These are phyloP conservation scores for Coleophoma eucalyptorum DNA, from an alignment of 2,329 filamentous ascomycete genomes.

Conservation along the genomic window DNA sequence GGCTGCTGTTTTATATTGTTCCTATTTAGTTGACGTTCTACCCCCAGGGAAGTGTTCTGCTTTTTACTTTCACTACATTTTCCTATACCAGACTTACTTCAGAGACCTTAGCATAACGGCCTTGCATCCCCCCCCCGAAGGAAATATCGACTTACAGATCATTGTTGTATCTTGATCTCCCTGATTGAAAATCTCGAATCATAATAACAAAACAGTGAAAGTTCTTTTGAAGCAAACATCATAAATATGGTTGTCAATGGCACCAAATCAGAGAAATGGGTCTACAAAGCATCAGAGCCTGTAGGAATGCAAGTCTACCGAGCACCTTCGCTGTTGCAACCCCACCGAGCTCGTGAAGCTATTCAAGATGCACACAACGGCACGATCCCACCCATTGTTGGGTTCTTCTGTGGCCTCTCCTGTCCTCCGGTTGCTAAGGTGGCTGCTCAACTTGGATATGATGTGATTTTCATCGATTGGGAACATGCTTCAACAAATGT, in stretches of 20 bases:
- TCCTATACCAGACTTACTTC: too few species aligned
- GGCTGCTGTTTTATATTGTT: too few species aligned
- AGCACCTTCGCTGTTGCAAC: slow-evolving; percentile 42
- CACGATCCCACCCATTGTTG: slow-evolving; percentile 39
- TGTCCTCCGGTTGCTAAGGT: slow-evolving; percentile 35
- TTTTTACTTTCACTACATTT: too few species aligned
- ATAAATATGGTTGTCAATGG: not conserved
- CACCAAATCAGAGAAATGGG: not conserved
- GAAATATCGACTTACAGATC: too few species aligned
- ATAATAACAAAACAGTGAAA: too few species aligned
- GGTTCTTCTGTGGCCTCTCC: slow-evolving; percentile 37
- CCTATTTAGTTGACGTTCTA: too few species aligned
- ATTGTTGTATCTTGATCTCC: too few species aligned
- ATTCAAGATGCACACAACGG: slow-evolving; percentile 41
- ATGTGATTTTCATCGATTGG: slow-evolving; percentile 43
- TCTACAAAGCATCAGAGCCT: not conserved
- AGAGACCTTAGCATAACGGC: too few species aligned
- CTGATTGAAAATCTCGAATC: too few species aligned
- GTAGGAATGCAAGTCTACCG: slow-evolving; percentile 37
- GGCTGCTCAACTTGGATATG: slow-evolving; percentile 38
- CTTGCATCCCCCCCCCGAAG: too few species aligned
- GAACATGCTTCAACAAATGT: slow-evolving; percentile 41
- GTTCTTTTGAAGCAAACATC: not conserved
- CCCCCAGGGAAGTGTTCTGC: too few species aligned
- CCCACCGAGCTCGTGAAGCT: slow-evolving; percentile 39